Percentiles rank a stretch among this genome's conserved stretches.
These are phyloP conservation scores for Rosa rugosa DNA, from an alignment of 306 rosid species.

Conservation along the genomic window DNA sequence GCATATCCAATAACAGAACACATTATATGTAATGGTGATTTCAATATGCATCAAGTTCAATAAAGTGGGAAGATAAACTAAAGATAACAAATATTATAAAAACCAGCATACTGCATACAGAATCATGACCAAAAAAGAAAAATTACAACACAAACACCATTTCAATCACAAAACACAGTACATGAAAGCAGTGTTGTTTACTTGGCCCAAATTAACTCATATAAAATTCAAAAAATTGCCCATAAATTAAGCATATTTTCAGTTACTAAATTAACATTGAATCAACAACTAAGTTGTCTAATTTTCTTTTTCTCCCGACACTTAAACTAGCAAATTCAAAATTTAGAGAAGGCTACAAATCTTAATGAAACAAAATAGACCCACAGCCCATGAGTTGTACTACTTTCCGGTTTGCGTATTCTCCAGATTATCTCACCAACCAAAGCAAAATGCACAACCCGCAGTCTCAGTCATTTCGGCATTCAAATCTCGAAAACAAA, in stretches of 20 bases:
- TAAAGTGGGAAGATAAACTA: background rate
- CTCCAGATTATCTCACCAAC: background rate
- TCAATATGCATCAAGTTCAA: background rate
- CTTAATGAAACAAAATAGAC: background rate
- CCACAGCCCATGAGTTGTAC: background rate
- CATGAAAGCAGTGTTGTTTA: background rate
- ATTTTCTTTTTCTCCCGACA: background rate
- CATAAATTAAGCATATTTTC: background rate
- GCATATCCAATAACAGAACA: background rate
- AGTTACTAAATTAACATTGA: background rate
- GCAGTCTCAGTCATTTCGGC: background rate
- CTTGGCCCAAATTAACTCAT: background rate
- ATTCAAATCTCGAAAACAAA: background rate
- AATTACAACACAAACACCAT: background rate
- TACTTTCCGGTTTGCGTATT: background rate
- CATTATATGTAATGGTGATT: background rate
- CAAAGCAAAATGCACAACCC: conserved; percentile 16
- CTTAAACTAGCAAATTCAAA: background rate
- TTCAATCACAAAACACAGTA: background rate
- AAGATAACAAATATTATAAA: background rate
- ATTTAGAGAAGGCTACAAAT: background rate
- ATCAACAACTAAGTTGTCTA: background rate
- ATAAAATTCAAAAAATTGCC: background rate
- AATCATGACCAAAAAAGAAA: background rate
- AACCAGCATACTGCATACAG: background rate